Evolutionary conservation across 768 basidiomycete genomes (phyloP), one percentile per base, ranked within the genome.

Genomic region (Porphyrellus cyaneotinctus): DNA sequence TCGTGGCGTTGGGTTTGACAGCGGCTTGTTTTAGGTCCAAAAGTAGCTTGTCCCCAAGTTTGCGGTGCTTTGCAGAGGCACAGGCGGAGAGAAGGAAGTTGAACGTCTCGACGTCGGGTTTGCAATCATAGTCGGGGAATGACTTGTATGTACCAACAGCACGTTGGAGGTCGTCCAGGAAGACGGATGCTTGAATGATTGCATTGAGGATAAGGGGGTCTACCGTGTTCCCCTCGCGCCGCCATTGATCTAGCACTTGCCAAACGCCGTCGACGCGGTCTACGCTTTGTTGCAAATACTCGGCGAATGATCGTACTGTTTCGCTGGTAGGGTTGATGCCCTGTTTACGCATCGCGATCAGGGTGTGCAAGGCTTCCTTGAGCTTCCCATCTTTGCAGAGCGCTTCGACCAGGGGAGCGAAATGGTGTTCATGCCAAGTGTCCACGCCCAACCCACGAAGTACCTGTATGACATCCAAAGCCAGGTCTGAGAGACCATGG

Each of bases 101-200:
- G 75, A 79, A 93, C 0, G 86, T 87, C 30, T 80, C 77, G 42
- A 82, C 66, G 53, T 82, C 76, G 20, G 88, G 86, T 22, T 62
- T 64, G 57, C 84, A 70, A 20, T 70, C 73, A 44, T 88, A 79
- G 26, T 83, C 79, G 0, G 72, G 42, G 24, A 82, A 76, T 18
- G 78, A 78, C 54, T 83, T 82, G 74, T 90, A 91, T n/a, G 83
- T 79, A 5, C 85, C 86, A 31, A 94, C 69, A 0, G 87, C 88
- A 26, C 89, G 85, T 53, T 86, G 83, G 9, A 94, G 70, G 65
- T 92, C 90, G 14, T 77, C 76, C 4, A 84, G 70, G 22, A 67
- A 61, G 43, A 85, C 71, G 2, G 83, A 78, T 1, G 88, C 90
- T 49, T 78, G 75, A 46, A 93, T 71, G 60, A 94, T 65, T 35